Conservation (phyloP, 2,329 filamentous ascomycete genomes). For the Aspergillus fumigatus region DNA sequence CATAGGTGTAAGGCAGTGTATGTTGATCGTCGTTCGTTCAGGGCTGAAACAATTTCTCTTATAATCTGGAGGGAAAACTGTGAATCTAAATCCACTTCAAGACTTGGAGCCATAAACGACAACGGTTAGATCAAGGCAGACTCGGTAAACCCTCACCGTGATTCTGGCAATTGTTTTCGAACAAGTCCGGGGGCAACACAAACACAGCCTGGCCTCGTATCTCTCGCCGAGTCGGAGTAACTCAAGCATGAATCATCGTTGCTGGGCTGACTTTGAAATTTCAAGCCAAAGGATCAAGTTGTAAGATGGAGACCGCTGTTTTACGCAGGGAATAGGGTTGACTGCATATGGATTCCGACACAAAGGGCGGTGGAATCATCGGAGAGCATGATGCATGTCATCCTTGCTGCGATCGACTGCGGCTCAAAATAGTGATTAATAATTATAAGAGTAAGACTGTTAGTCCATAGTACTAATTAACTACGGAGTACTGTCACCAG, state of each 20-base stretch:
- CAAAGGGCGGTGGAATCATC: constrained; percentile 7
- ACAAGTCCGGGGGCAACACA: background rate
- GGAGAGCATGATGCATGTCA: background rate
- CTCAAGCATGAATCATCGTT: background rate
- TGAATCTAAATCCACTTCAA: background rate
- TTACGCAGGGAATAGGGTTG: constrained; percentile 3
- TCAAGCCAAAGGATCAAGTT: background rate
- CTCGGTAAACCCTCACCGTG: background rate
- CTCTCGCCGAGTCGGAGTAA: background rate
- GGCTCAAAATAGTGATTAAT: background rate
- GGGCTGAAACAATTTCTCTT: background rate
- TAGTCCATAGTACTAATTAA: background rate
- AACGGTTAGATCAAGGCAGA: background rate
- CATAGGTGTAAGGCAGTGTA: background rate
- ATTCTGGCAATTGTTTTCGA: background rate
- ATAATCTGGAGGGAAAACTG: no score
- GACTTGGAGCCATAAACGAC: background rate
- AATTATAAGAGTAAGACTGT: background rate
- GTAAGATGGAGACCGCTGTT: constrained; percentile 2
- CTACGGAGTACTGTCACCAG: background rate
- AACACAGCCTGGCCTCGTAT: background rate
- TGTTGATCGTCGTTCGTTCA: background rate
- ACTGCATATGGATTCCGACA: constrained; percentile 1
- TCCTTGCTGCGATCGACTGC: background rate
- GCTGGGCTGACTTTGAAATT: background rate